These are phyloP conservation scores for Phaseolus lunatus DNA, from an alignment of 306 rosid species.

Conservation along the genomic window DNA sequence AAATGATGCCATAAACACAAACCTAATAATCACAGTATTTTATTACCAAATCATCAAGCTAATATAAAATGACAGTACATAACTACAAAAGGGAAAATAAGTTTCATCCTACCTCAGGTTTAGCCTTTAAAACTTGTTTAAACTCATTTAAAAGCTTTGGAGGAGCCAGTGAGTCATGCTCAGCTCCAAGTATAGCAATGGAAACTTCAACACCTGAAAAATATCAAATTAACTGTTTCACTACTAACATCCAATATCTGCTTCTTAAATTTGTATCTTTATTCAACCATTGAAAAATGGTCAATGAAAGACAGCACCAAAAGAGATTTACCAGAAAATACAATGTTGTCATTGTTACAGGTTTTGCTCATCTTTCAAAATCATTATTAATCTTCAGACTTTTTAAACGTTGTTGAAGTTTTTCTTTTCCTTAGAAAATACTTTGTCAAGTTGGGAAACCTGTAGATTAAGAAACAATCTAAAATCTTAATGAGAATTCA, in stretches of 20 bases:
- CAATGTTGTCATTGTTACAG: not conserved
- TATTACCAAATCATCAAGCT: no score
- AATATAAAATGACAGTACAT: no score
- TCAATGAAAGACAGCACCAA: not conserved
- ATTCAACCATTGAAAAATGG: no score
- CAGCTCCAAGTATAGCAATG: slow-evolving; percentile 69
- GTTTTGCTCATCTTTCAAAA: not conserved
- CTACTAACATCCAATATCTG: not conserved
- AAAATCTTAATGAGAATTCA: slow-evolving; percentile 14
- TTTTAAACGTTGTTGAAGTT: no score
- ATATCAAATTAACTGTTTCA: no score
- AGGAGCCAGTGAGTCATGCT: slow-evolving; percentile 61
- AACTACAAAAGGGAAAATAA: no score
- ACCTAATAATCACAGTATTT: no score
- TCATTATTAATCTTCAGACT: not conserved
- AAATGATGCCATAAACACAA: no score
- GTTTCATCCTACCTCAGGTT: slow-evolving; percentile 55
- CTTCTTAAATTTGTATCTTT: not conserved
- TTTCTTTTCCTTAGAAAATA: no score
- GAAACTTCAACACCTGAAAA: slow-evolving; percentile 64
- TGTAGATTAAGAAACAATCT: slow-evolving; percentile 27
- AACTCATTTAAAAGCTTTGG: slow-evolving; percentile 67
- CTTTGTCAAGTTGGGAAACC: not conserved
- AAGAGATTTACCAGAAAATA: not conserved
- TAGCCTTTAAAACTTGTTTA: slow-evolving; percentile 60